Percentiles rank a stretch among this genome's conserved stretches.
These are phyloP conservation scores for Oryza brachyantha DNA, from an alignment of 176 grass and related monocot genomes.

Conservation along the genomic window DNA sequence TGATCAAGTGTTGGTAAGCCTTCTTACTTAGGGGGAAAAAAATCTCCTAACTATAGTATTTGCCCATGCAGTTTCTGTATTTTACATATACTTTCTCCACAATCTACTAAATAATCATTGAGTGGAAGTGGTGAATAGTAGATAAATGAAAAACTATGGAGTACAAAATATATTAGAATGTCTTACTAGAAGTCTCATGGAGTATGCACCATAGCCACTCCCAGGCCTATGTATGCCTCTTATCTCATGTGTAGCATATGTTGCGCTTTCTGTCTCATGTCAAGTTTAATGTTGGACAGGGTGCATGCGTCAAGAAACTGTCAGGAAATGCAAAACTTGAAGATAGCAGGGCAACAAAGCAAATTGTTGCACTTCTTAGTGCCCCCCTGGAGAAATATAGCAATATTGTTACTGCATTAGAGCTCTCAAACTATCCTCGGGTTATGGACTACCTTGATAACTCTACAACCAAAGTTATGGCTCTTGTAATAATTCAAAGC, in stretches of 20 bases:
- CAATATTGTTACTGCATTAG: slow-evolving; percentile 91
- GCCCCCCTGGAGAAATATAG: slow-evolving; percentile 98
- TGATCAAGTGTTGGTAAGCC: slow-evolving; percentile 93
- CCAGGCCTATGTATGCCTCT: neutral
- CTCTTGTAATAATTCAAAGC: slow-evolving; percentile 96
- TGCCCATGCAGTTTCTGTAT: neutral
- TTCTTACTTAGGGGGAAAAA: slow-evolving; percentile 3
- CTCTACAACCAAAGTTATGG: slow-evolving; percentile 96
- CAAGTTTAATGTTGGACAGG: slow-evolving; percentile 54
- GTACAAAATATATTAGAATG: neutral
- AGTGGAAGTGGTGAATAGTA: neutral
- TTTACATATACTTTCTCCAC: neutral
- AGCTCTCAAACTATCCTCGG: slow-evolving; percentile 97
- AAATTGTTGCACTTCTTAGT: slow-evolving; percentile 98
- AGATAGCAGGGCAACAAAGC: slow-evolving; percentile 91
- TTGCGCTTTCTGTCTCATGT: slow-evolving; percentile 26
- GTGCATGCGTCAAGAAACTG: slow-evolving; percentile 98
- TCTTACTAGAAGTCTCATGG: neutral
- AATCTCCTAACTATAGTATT: neutral
- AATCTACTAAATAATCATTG: neutral
- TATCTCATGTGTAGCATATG: neutral
- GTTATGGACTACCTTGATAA: slow-evolving; percentile 99
- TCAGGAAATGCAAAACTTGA: slow-evolving; percentile 89
- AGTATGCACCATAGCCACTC: neutral
- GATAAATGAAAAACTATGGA: neutral